Conservation (phyloP, 371 early-diverging fungal genomes). For the Rhizopus microsporus region DNA sequence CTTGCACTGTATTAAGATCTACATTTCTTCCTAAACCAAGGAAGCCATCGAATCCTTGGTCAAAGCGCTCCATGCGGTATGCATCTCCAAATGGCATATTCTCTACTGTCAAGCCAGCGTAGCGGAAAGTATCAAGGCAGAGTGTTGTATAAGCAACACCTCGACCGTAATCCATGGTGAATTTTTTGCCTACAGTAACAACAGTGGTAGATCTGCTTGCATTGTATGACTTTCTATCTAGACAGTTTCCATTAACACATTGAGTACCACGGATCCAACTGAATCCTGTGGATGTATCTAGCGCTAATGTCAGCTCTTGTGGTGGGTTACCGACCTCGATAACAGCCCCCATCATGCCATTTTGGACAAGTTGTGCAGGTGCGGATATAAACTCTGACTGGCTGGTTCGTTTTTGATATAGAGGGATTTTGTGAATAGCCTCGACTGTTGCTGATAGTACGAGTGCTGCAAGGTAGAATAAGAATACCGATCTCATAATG, state of each 20-base stretch:
- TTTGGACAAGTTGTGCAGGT: constrained; percentile 13
- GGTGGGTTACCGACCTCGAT: constrained; percentile 34
- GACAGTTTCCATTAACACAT: constrained; percentile 24
- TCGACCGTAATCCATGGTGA: constrained; percentile 44
- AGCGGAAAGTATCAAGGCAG: constrained; percentile 39
- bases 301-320: constrained; percentile 30
- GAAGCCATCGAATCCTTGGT: constrained; percentile 49
- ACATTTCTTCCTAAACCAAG: constrained; percentile 48
- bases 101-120: constrained; percentile 30
- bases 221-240: constrained; percentile 40
- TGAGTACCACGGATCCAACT: constrained; percentile 27
- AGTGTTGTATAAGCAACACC: constrained; percentile 33
- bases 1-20: constrained; percentile 27
- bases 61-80: constrained; percentile 46
- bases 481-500: constrained; percentile 15
- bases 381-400: constrained; percentile 14
- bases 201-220: constrained; percentile 34
- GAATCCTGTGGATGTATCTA: constrained; percentile 35
- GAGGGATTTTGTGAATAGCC: constrained; percentile 21
- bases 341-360: constrained; percentile 31
- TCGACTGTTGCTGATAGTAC: constrained; percentile 13
- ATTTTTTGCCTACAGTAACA: constrained; percentile 29
- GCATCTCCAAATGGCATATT: constrained; percentile 51
- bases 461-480: constrained; percentile 16
- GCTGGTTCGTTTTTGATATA: constrained; percentile 11